These are phyloP conservation scores for Taphrina populina DNA, from an alignment of 1,139 yeast species.

Conservation along the genomic window DNA sequence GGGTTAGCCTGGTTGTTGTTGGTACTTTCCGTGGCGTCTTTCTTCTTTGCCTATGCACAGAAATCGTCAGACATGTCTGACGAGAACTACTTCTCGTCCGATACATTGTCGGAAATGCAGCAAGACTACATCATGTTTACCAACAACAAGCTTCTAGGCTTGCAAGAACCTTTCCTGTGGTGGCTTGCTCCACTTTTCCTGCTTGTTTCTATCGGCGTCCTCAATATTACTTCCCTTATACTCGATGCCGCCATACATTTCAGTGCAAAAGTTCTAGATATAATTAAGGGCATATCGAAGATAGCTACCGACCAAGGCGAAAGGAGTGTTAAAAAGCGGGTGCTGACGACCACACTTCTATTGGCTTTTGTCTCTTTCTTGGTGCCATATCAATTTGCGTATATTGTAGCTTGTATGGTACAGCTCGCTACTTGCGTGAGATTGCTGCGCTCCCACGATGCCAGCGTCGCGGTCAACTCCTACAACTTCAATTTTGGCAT, in stretches of 20 bases:
- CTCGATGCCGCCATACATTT: slow-evolving; percentile 1
- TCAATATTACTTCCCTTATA: slow-evolving; percentile 40
- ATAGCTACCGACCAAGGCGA: slow-evolving; percentile 5
- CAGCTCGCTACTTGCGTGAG: slow-evolving; percentile 42
- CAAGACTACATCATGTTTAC: slow-evolving; percentile 3
- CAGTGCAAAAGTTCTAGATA: neutral
- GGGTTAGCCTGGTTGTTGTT: slow-evolving; percentile 41
- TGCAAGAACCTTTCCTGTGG: slow-evolving; percentile 59
- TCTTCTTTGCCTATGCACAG: slow-evolving; percentile 41
- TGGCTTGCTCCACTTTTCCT: slow-evolving; percentile 61
- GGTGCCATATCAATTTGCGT: slow-evolving; percentile 79
- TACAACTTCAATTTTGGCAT: slow-evolving; percentile 42
- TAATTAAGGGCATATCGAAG: neutral
- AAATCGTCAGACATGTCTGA: slow-evolving; percentile 18
- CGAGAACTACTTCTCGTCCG: slow-evolving; percentile 1
- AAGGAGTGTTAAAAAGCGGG: slow-evolving; percentile 34
- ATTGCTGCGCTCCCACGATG: slow-evolving; percentile 28
- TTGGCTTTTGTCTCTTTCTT: slow-evolving; percentile 55
- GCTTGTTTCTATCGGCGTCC: slow-evolving; percentile 54
- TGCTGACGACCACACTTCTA: slow-evolving; percentile 45
- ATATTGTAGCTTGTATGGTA: slow-evolving; percentile 56
- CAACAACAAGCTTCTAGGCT: slow-evolving; percentile 54
- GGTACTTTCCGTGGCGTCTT: slow-evolving; percentile 49
- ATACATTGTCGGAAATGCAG: neutral
- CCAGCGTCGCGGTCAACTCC: slow-evolving; percentile 30